Base-by-base conservation (phyloP, 129 eudicot species). In the Pseudognaphalium luteoalbum region DNA sequence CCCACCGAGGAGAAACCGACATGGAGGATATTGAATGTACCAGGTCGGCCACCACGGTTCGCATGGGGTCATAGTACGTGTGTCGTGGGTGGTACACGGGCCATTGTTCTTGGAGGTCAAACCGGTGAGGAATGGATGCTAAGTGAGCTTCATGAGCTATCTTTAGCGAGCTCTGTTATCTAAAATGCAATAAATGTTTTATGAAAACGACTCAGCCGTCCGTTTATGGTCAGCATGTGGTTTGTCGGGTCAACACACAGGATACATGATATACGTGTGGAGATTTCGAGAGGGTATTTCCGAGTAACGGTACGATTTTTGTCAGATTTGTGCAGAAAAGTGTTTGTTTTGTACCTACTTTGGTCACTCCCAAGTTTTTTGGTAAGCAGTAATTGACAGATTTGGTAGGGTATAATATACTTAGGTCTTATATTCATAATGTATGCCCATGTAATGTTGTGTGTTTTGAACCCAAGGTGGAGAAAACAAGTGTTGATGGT, bases 71-170 rank as follows among this genome's bases (percentile, higher is more conserved):
- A 88, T 72, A 83, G 93, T 67, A 88, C 93, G 17, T 88, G 93
- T 76, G 88, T 88, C 41, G 93, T 88, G 69, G 93, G 93, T 2
- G 93, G 90, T 25, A 88, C 93, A 29, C 85, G 93, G 73, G 93
- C 90, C 17, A 85, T 88, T 4, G 93, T 88, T 20, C 93, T 88
- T 30, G 93, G 93, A 9, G 93, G 93, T 81, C 93, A 88, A 78
- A 88, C 90, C 1, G 90, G 93, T 3, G 93, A 88, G 75, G 97
- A 91, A 75, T 91, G 94, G 97, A 88, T 91, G 93, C 85, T 91
- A 14, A 72, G 88, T 35, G 97, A 91, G 42, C 77, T 91, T 79
- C 91, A 91, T 51, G 97, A 88, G 78, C 80, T 91, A 21, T 91
- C 93, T 11, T 81, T 91, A 68, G 94, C 91, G 10, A 86, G 93